A percentile compares a stretch with the other conserved stretches of the same genome.
Conservation (phyloP, 257 asterid genomes). For the Ballota nigra region DNA sequence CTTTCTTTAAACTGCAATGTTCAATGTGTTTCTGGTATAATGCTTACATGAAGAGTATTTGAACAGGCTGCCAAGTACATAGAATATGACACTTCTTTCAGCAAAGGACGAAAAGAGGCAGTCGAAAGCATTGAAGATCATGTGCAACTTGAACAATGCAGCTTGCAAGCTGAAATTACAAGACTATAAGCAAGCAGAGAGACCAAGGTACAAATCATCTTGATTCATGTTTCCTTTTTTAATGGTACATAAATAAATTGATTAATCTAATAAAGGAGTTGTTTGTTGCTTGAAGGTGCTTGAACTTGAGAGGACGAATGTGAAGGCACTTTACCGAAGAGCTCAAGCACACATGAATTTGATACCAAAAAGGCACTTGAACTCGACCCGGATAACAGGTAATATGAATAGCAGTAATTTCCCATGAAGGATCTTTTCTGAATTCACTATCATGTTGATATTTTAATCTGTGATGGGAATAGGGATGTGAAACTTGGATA, state of each 20-base stretch:
- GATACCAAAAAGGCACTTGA: conserved; percentile 85
- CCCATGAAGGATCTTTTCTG: not conserved
- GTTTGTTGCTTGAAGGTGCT: conserved; percentile 48
- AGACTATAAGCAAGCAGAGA: conserved; percentile 52
- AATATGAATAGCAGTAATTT: not conserved
- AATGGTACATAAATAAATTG: not conserved
- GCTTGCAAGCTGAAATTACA: conserved; percentile 59
- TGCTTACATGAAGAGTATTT: not conserved
- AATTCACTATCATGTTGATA: not conserved
- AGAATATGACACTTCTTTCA: conserved; percentile 43
- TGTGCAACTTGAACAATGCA: conserved; percentile 51
- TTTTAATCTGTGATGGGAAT: not conserved
- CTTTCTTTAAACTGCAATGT: not conserved
- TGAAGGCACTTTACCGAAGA: conserved; percentile 80
- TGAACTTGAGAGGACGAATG: conserved; percentile 73
- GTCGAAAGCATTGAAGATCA: conserved; percentile 40
- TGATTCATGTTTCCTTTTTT: not conserved
- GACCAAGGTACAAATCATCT: conserved; percentile 39
- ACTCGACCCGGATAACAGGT: conserved; percentile 77
- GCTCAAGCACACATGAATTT: conserved; percentile 71
- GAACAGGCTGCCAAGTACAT: conserved; percentile 56
- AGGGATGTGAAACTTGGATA: conserved; percentile 60
- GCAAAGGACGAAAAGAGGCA: conserved; percentile 50
- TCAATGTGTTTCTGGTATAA: not conserved
- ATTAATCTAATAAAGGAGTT: not conserved